Evolutionary conservation across 768 basidiomycete species (phyloP), one percentile per base, ranked within the genome.

Genomic region (Tricholomella constricta): DNA sequence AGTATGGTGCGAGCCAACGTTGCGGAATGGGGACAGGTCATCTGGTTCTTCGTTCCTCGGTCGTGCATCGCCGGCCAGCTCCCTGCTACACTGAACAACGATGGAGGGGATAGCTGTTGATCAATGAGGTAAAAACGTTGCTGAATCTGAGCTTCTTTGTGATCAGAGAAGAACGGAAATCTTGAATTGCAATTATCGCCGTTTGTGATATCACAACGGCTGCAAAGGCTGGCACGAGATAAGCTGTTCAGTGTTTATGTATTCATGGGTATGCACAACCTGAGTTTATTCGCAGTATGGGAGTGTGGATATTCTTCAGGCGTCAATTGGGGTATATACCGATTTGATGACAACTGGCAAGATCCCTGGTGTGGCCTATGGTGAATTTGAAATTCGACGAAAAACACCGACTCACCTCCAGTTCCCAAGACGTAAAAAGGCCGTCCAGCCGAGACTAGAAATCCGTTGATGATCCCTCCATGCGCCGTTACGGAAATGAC

Each of bases 401-500:
- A 47, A 36, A 11, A 20, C 0, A 19, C 37, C 9, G 45, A 67
- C 77, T 61, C 40, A 81, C 89, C 88, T 74, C 88, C 88, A 7
- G 85, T 86, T 0, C 81, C 79, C 23, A 89, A 66, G 2, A 56
- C 38, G 62, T 79, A 83, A 4, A 49, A 51, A 2, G 63, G 61
- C 14, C 83, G 77, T 11, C 74, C 79, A 23, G 82, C 67, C 0
- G 75, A 75, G 5, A 62, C 68, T 55, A 87, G 59, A 43, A 88
- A 80, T 3, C 78, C 81, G 29, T 78, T 76, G 44, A 87, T 86
- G 54, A 85, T 78, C 1, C 81, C 86, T 11, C 80, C 76, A 63
- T 91, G 89, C 1, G 84, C 79, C 1, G 86, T 86, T 55, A 89
- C 78, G 5, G 85, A 84, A 20, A 89, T 78, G 59, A 80, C 89